Evolutionary conservation across 768 basidiomycete species (phyloP).

Genomic region (Hygrophorus pudorinus): DNA sequence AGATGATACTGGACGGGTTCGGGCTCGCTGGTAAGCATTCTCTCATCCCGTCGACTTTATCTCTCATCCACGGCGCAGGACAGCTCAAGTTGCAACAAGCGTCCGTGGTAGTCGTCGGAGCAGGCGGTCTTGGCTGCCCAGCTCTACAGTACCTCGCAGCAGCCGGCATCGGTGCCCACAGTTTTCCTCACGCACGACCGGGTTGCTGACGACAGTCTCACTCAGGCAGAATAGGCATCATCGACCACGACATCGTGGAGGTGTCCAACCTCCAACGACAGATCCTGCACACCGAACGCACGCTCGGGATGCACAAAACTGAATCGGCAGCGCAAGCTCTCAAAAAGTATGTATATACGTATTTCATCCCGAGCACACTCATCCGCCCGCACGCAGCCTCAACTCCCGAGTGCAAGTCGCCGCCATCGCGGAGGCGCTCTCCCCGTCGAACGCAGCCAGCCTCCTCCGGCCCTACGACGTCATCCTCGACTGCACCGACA

Average conservation of each 20-base stretch:
- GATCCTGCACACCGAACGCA: conserved; percentile 72
- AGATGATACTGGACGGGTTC: conserved; percentile 90
- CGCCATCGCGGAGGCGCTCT: conserved; percentile 41
- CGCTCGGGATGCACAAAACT: conserved; percentile 72
- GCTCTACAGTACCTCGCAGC: conserved; percentile 90
- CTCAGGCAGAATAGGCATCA: conserved; percentile 64
- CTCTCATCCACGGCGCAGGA: conserved; percentile 33
- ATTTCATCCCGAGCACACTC: not conserved
- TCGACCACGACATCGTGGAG: conserved; percentile 86
- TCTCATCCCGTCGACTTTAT: not conserved
- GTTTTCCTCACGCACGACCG: not conserved
- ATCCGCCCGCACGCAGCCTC: conserved; percentile 35
- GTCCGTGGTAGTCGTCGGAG: conserved; percentile 81
- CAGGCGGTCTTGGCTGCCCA: conserved; percentile 94
- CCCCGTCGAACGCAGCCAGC: conserved; percentile 51
- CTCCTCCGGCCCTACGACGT: conserved; percentile 60
- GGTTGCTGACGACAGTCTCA: not conserved
- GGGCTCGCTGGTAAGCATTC: conserved; percentile 61
- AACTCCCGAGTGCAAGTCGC: conserved; percentile 63
- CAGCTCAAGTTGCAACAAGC: conserved; percentile 74
- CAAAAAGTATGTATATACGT: conserved; percentile 35
- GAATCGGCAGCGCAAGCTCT: conserved; percentile 70
- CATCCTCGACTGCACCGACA: conserved; percentile 92
- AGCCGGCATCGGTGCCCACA: conserved; percentile 73
- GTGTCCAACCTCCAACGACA: conserved; percentile 89